phyloP scores from a whole-genome alignment of 805 yeast species.

The Candida odintsovae region DNA sequence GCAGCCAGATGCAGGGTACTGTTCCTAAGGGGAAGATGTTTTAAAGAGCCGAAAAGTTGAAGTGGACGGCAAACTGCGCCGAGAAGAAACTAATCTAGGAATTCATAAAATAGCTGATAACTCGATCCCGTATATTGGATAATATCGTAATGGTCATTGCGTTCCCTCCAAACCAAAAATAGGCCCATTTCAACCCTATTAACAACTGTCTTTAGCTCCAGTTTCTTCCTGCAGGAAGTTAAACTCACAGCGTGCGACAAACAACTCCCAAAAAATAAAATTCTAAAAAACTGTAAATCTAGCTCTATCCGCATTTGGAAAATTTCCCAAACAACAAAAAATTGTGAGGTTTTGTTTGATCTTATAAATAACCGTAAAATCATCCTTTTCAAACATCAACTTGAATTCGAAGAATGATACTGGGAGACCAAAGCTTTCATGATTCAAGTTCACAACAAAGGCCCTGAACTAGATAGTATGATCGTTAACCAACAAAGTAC shows the following conservation, averaged over 20 bases:
- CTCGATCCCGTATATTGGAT: no score
- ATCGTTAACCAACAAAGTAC: background rate
- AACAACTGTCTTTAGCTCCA: background rate
- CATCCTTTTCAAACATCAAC: background rate
- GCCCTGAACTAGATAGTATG: background rate
- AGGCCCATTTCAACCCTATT: no score
- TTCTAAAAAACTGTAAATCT: background rate
- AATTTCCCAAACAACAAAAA: background rate
- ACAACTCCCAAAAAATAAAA: background rate
- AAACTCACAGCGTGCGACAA: background rate
- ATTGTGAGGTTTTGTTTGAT: background rate
- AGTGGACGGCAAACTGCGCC: no score
- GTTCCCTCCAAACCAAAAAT: no score
- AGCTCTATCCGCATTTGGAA: background rate
- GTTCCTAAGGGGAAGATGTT: background rate
- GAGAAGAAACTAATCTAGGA: no score
- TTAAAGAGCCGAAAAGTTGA: no score
- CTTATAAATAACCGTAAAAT: background rate
- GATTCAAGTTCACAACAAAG: background rate
- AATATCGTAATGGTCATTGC: no score
- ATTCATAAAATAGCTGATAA: no score
- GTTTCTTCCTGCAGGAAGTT: background rate
- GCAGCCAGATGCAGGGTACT: background rate
- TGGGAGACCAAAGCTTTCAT: background rate
- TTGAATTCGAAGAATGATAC: background rate